Conservation (phyloP, 2,329 filamentous ascomycete genomes). For the Fusarium fujikuroi region DNA sequence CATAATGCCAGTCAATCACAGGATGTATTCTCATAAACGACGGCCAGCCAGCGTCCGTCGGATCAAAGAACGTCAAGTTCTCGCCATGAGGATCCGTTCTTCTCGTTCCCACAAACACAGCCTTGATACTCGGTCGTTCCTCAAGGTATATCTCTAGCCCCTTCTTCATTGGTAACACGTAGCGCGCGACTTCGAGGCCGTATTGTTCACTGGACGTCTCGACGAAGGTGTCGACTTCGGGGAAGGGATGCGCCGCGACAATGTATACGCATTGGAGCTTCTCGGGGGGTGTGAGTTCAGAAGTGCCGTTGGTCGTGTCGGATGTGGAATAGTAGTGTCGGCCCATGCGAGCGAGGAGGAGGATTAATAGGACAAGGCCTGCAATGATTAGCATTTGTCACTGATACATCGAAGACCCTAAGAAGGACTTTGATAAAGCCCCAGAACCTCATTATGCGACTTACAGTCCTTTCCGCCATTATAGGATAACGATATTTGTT, state of each 20-base stretch:
- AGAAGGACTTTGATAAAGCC: accelerated
- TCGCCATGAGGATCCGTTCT: slow-evolving; percentile 92
- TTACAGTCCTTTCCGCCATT: slow-evolving; percentile 93
- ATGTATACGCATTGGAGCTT: slow-evolving; percentile 87
- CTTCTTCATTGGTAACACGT: slow-evolving; percentile 80
- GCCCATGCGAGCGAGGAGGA: slow-evolving; percentile 77
- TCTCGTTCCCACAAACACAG: slow-evolving; percentile 70
- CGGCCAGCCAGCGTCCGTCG: slow-evolving; percentile 91
- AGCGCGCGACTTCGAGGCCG: slow-evolving; percentile 79
- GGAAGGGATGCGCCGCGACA: slow-evolving; percentile 83
- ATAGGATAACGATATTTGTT: slow-evolving; percentile 89
- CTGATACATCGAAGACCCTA: accelerated
- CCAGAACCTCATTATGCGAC: not conserved
- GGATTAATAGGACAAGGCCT: slow-evolving; percentile 84
- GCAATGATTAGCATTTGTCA: not conserved
- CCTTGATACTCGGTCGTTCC: slow-evolving; percentile 73
- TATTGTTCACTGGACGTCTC: slow-evolving; percentile 72
- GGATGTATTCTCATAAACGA: slow-evolving; percentile 93
- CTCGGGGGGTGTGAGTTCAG: slow-evolving; percentile 49
- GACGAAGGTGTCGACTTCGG: slow-evolving; percentile 88
- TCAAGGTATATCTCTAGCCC: slow-evolving; percentile 82
- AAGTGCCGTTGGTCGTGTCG: slow-evolving; percentile 30
- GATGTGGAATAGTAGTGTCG: slow-evolving; percentile 47
- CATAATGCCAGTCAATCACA: slow-evolving; percentile 93
- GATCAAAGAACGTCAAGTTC: slow-evolving; percentile 81